A percentile compares a stretch with the other conserved stretches of the same genome.
These are phyloP conservation scores for Alternaria viburni DNA, from an alignment of 2,329 filamentous ascomycete genomes.

Conservation along the genomic window DNA sequence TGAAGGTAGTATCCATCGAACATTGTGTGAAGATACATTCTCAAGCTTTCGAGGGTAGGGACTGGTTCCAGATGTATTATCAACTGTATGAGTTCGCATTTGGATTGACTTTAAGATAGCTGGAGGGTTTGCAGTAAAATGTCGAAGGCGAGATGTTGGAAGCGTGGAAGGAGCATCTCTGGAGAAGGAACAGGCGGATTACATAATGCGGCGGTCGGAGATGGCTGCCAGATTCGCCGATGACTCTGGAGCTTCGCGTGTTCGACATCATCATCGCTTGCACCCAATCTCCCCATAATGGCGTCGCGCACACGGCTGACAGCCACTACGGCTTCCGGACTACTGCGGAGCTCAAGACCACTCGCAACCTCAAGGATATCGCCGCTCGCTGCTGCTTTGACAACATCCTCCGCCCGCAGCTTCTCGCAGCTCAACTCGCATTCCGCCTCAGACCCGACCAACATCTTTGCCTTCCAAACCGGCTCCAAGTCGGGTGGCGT, in stretches of 20 bases:
- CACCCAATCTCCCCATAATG: slow-evolving; percentile 39
- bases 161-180: not conserved
- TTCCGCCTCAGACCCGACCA: slow-evolving; percentile 32
- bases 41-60: not conserved
- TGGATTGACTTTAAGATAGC: not conserved
- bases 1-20: not conserved
- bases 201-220: slow-evolving; percentile 25
- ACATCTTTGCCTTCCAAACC: slow-evolving; percentile 38
- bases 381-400: slow-evolving; percentile 28
- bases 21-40: not conserved
- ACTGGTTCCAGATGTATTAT: not conserved
- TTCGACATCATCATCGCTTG: slow-evolving; percentile 24
- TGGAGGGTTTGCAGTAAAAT: not conserved
- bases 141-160: not conserved
- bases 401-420: slow-evolving; percentile 27
- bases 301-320: slow-evolving; percentile 43
- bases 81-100: not conserved
- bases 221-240: slow-evolving; percentile 20
- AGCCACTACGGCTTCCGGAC: slow-evolving; percentile 37
- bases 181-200: slow-evolving; percentile 5
- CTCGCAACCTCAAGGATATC: slow-evolving; percentile 22
- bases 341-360: slow-evolving; percentile 32
- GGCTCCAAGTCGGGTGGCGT: slow-evolving; percentile 54
- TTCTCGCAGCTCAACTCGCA: slow-evolving; percentile 42
- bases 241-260: slow-evolving; percentile 23